A percentile compares a stretch with the other conserved stretches of the same genome.
Conservation (phyloP, 2,329 filamentous ascomycete species). For the Neofusicoccum cordaticola region DNA sequence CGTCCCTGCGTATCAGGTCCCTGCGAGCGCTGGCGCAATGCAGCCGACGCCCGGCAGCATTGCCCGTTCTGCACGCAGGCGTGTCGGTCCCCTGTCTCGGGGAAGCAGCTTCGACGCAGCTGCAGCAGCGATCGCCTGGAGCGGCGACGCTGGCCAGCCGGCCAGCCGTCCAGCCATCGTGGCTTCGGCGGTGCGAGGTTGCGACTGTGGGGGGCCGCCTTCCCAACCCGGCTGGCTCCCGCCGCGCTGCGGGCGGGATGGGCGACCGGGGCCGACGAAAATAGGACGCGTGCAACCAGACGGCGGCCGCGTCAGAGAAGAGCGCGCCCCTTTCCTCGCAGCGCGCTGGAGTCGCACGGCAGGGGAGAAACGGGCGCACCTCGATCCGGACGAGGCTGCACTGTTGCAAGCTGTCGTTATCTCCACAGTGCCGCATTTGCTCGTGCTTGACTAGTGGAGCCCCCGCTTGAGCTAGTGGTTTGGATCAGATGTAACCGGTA, state of each 20-base stretch:
- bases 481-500: slow-evolving; percentile 7
- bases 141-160: not conserved
- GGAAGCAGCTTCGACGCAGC: not conserved
- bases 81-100: slow-evolving; percentile 10
- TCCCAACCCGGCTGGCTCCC: slow-evolving; percentile 4
- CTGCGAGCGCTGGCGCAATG: slow-evolving; percentile 16
- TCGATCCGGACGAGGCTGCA: slow-evolving; percentile 13
- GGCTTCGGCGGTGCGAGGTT: not conserved
- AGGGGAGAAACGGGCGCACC: slow-evolving; percentile 6
- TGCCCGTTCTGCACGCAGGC: slow-evolving; percentile 11
- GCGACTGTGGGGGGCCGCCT: not conserved
- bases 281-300: not conserved
- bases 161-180: not conserved
- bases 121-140: slow-evolving; percentile 3
- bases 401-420: slow-evolving; percentile 14
- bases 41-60: slow-evolving; percentile 7
- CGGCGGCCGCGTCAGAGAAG: not conserved
- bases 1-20: slow-evolving; percentile 16
- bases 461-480: slow-evolving; percentile 15
- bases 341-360: slow-evolving; percentile 7
- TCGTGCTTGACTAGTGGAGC: slow-evolving; percentile 15
- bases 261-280: slow-evolving; percentile 4
- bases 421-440: slow-evolving; percentile 17
- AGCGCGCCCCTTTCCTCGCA: slow-evolving; percentile 1
- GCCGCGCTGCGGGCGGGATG: slow-evolving; percentile 9